Base-by-base conservation (phyloP, 345 rosid species). In the Eucalyptus tenuipes region DNA sequence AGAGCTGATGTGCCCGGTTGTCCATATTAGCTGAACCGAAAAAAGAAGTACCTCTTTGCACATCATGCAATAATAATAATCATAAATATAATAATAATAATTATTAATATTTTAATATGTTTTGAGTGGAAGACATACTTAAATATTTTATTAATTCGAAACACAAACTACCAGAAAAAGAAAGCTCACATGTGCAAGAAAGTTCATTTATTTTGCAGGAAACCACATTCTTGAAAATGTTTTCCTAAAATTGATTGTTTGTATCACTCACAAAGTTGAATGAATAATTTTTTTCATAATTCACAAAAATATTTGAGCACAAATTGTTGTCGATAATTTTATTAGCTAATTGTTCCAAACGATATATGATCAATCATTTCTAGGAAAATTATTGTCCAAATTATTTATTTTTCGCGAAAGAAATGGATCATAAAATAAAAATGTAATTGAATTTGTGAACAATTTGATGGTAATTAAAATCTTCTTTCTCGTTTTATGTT, bases 381-480 rank as follows among this genome's bases (percentile, higher is more conserved):
- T 24, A 24, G 61, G 6, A 55, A 24, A 55, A 24, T 55, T 10
- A 25, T 55, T 55, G 29, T 55, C 0, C 13, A 55, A 2, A 55
- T 8, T 1, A 53, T 22, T 53, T 0, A 53, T 53, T 53, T 53
- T 53, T 25, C 0, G 0, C 1, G 0, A 53, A 22, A 53, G 2
- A 53, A 53, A 53, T 22, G 3, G 11, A 53, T 22, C 0, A 1
- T 4, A 53, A 53, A 53, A 9, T 22, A 53, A 53, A 22, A 53
- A 53, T 22, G 27, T 22, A 53, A 53, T 53, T 53, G 59, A 22
- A 53, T 55, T 52, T 8, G 25, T 8, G 57, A 52, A 52, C 57
- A 52, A 52, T 52, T 55, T 55, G 29, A 13, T 61, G 31, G 33
- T 29, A 61, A 13, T 31, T 20, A n/a, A 31, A 14, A 14, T n/a